Conservation (phyloP, 2,329 filamentous ascomycete species). For the Penicillium hesseltinei region DNA sequence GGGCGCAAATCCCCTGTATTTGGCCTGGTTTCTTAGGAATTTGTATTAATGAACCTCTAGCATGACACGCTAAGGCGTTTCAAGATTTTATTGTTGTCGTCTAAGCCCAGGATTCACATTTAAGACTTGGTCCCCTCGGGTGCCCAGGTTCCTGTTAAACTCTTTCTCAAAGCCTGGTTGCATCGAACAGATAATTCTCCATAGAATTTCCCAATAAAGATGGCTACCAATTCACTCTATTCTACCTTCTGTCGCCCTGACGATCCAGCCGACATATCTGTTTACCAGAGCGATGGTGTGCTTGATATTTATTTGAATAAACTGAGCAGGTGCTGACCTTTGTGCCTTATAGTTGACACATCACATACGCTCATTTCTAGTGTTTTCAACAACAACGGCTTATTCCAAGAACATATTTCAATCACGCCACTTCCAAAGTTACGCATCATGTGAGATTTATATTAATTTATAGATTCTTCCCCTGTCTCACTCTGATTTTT, state of each 20-base stretch:
- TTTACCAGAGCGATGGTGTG: not conserved
- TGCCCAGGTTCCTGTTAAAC: not conserved
- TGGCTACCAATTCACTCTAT: not conserved
- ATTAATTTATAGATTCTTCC: not conserved
- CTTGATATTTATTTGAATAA: not conserved
- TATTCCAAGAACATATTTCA: conserved; percentile 14
- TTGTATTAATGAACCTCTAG: no score
- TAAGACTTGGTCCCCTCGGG: no score
- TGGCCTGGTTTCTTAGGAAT: not conserved
- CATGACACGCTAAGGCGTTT: not conserved
- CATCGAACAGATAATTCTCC: not conserved
- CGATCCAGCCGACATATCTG: not conserved
- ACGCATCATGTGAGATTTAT: not conserved
- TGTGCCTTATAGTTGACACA: not conserved
- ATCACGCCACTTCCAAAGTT: not conserved
- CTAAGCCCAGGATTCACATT: not conserved
- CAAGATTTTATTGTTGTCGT: not conserved
- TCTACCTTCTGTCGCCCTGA: not conserved
- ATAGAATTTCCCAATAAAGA: not conserved
- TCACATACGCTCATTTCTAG: not conserved
- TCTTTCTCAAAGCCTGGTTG: not conserved
- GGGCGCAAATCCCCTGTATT: not conserved
- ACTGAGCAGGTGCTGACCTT: not conserved
- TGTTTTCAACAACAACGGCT: conserved; percentile 11
- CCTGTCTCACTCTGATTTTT: not conserved